Conservation (phyloP, 805 yeast genomes). For the Schwanniomyces yamadae region DNA sequence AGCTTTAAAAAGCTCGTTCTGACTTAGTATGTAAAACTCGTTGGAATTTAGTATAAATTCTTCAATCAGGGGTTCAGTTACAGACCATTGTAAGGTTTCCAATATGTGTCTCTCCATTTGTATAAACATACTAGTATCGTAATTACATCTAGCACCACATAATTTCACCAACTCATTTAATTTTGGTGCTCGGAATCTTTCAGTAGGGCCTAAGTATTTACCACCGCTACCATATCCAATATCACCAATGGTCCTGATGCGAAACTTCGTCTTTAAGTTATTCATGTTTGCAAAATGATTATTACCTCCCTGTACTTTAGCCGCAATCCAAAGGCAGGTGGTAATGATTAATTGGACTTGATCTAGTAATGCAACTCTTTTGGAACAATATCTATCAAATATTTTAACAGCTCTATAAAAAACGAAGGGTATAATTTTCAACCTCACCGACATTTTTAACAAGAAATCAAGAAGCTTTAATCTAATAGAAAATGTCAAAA, state of each 20-base stretch:
- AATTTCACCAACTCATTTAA: constrained; percentile 67
- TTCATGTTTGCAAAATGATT: constrained; percentile 57
- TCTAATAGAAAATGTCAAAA: constrained; percentile 71
- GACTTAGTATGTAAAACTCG: constrained; percentile 31
- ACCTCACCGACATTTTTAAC: constrained; percentile 64
- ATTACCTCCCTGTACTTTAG: constrained; percentile 79
- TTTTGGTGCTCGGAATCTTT: constrained; percentile 72
- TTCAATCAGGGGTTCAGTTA: constrained; percentile 57
- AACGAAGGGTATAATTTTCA: constrained; percentile 66
- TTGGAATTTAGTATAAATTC: constrained; percentile 32
- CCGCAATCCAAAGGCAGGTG: constrained; percentile 89
- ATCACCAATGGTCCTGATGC: constrained; percentile 33
- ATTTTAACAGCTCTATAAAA: constrained; percentile 68
- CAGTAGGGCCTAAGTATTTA: constrained; percentile 65
- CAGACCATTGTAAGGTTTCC: constrained; percentile 57
- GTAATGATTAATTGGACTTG: constrained; percentile 90
- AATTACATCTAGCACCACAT: constrained; percentile 63
- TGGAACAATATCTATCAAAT: constrained; percentile 89
- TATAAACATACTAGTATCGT: constrained; percentile 46
- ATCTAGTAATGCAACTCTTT: constrained; percentile 76
- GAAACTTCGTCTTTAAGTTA: constrained; percentile 20
- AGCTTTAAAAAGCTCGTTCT: constrained; percentile 40
- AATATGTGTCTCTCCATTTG: constrained; percentile 61
- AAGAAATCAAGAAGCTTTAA: constrained; percentile 76
- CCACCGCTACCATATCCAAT: constrained; percentile 53